Evolutionary conservation across 495 filamentous ascomycete genomes (phyloP).

Genomic region (Glutinoglossum americanum): DNA sequence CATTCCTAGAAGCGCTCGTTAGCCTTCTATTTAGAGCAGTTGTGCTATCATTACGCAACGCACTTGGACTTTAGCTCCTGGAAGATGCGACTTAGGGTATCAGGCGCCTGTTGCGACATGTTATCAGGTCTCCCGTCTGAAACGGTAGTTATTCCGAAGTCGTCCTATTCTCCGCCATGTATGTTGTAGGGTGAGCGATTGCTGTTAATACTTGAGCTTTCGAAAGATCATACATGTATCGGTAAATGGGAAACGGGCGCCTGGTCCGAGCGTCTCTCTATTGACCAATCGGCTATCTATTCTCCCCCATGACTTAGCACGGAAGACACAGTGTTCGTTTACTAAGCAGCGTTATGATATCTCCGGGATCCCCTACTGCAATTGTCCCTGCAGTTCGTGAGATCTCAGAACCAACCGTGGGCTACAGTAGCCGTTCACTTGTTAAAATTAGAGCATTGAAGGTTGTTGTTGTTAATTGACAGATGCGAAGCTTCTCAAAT

Average conservation of each 20-base stretch:
- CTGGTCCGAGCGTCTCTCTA: no score
- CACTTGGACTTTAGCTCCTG: slow-evolving; percentile 17
- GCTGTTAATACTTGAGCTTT: background rate
- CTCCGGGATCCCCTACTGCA: no score
- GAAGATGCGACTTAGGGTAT: slow-evolving; percentile 13
- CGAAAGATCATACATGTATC: no score
- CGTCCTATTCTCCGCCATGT: background rate
- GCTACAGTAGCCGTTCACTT: no score
- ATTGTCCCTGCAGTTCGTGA: no score
- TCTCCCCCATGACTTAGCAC: no score
- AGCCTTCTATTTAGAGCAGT: background rate
- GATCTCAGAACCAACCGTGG: no score
- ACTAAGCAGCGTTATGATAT: no score
- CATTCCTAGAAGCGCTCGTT: slow-evolving; percentile 11
- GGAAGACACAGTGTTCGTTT: no score
- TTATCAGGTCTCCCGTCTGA: background rate
- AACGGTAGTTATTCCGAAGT: background rate
- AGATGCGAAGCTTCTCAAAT: background rate
- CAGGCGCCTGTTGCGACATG: slow-evolving; percentile 7
- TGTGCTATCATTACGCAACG: background rate
- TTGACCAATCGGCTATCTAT: no score
- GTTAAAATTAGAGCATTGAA: no score
- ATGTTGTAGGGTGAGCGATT: background rate
- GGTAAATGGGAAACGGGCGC: no score
- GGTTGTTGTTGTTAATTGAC: background rate